A percentile compares a stretch with the other conserved stretches of the same genome.
Conservation (phyloP, 2,329 filamentous ascomycete genomes). For the Fusarium poae region DNA sequence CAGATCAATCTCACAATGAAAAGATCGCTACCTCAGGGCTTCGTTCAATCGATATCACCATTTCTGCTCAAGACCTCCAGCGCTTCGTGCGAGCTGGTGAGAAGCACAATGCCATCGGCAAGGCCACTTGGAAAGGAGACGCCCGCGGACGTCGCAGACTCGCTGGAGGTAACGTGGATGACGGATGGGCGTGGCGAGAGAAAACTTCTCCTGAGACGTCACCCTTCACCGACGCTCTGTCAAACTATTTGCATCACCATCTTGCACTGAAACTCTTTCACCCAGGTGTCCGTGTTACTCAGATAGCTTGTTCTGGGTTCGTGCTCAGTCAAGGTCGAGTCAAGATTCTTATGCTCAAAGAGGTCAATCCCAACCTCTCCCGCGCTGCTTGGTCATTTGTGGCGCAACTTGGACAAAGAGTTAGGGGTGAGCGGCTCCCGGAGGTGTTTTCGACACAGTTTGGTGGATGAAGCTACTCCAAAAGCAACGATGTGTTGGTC, state of each 20-base stretch:
- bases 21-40: constrained; percentile 48
- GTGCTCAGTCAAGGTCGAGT: constrained; percentile 65
- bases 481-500: neutral
- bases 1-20: constrained; percentile 34
- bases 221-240: constrained; percentile 65
- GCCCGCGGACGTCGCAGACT: constrained; percentile 58
- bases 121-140: constrained; percentile 51
- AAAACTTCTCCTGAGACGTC: constrained; percentile 41
- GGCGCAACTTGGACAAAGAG: constrained; percentile 53
- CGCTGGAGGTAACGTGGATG: constrained; percentile 62
- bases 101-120: constrained; percentile 8
- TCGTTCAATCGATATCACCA: constrained; percentile 64
- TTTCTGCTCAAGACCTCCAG: constrained; percentile 62
- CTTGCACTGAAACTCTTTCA: constrained; percentile 68
- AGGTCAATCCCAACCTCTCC: constrained; percentile 50
- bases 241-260: constrained; percentile 64
- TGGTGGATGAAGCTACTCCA: constrained; percentile 24
- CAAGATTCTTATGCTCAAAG: constrained; percentile 58
- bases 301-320: constrained; percentile 69
- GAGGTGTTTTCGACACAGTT: constrained; percentile 42
- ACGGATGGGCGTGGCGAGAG: constrained; percentile 66
- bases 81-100: constrained; percentile 61
- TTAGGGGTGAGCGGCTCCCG: constrained; percentile 48
- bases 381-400: constrained; percentile 57
- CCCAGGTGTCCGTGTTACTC: constrained; percentile 64